Evolutionary conservation across 805 yeast species (phyloP).

Genomic region (Monosporozyma siamensis): DNA sequence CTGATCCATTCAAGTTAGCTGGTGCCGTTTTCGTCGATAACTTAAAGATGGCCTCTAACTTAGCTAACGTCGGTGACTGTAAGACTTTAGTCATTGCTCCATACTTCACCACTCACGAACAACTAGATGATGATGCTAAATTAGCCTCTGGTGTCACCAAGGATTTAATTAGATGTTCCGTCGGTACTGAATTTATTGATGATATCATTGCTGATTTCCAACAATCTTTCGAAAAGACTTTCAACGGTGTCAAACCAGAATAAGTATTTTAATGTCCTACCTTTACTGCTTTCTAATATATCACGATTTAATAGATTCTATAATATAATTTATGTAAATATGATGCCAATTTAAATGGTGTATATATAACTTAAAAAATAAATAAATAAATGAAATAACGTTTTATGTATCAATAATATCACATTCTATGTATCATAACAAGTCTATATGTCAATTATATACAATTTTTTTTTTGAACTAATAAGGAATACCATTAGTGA

Average conservation of each 20-base stretch:
- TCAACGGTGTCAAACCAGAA: constrained; percentile 23
- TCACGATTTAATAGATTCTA: no score
- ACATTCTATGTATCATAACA: no score
- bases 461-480: no score
- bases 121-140: constrained; percentile 75
- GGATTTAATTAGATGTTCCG: constrained; percentile 79
- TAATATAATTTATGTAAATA: no score
- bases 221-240: constrained; percentile 57
- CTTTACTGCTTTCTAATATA: no score
- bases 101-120: constrained; percentile 92
- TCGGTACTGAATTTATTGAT: constrained; percentile 86
- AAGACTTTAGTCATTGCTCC: constrained; percentile 95
- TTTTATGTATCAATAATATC: background rate
- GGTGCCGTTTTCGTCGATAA: constrained; percentile 79
- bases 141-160: constrained; percentile 76
- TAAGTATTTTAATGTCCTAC: background rate
- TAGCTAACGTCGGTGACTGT: constrained; percentile 95
- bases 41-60: constrained; percentile 77
- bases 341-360: no score
- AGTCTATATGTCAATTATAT: no score
- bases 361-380: background rate
- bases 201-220: constrained; percentile 86
- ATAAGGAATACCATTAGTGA: constrained; percentile 96
- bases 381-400: background rate
- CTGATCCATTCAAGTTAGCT: constrained; percentile 58